phyloP scores from a whole-genome alignment of 1,139 yeast genomes.

The Saccharomyces hybrid region DNA sequence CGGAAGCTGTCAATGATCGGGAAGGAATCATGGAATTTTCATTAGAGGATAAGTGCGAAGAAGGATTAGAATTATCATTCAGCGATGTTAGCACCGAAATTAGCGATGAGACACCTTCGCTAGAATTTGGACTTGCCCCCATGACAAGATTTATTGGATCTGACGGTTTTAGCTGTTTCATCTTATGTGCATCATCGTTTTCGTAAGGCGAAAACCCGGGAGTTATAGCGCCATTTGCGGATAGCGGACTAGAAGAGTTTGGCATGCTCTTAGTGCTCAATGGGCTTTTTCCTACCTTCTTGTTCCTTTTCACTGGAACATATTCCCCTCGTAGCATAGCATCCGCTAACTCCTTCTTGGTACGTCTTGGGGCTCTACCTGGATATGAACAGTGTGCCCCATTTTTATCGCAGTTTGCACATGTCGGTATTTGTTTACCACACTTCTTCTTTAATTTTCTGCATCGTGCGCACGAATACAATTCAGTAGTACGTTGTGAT shows the following conservation, averaged over 20 bases:
- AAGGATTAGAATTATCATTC: constrained; percentile 1
- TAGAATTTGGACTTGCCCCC: background rate
- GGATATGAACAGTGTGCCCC: constrained; percentile 39
- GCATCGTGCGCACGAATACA: constrained; percentile 40
- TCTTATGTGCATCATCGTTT: background rate
- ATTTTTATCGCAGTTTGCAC: constrained; percentile 39
- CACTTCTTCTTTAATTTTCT: constrained; percentile 45
- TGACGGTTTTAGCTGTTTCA: background rate
- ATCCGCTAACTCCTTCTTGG: constrained; percentile 33
- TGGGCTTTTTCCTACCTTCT: constrained; percentile 4
- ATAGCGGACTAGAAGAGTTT: constrained; percentile 12
- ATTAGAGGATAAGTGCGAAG: background rate
- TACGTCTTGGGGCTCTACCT: constrained; percentile 37
- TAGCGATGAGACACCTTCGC: constrained; percentile 5
- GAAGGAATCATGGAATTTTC: background rate
- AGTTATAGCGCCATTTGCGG: constrained; percentile 1
- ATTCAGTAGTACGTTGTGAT: constrained; percentile 8
- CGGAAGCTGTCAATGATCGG: background rate
- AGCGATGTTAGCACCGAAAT: constrained; percentile 2
- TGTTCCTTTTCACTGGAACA: constrained; percentile 11
- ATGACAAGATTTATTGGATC: background rate
- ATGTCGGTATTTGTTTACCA: constrained; percentile 39
- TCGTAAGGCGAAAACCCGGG: background rate
- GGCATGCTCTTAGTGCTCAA: constrained; percentile 13
- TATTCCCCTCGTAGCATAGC: constrained; percentile 24